Percentiles rank a stretch among this genome's conserved stretches.
phyloP scores from a whole-genome alignment of 345 rosid genomes.

The Mercurialis annua region DNA sequence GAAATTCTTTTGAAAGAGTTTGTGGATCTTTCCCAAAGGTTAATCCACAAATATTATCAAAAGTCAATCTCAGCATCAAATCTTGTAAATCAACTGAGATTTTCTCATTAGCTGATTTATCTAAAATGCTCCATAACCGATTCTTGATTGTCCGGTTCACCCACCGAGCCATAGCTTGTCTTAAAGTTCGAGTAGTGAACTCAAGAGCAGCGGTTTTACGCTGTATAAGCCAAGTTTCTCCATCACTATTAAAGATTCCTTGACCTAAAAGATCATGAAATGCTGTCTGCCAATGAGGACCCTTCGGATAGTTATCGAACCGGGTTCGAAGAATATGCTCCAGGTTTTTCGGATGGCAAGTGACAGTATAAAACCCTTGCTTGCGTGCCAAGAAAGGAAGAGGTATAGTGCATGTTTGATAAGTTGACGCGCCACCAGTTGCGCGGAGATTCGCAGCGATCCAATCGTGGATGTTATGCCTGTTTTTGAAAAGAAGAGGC shows the following conservation, averaged over 20 bases:
- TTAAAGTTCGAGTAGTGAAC: slow-evolving; percentile 76
- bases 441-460: slow-evolving; percentile 64
- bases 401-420: slow-evolving; percentile 71
- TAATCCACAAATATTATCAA: slow-evolving; percentile 86
- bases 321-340: slow-evolving; percentile 76
- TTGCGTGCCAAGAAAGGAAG: slow-evolving; percentile 65
- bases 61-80: slow-evolving; percentile 76
- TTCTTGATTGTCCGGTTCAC: slow-evolving; percentile 78
- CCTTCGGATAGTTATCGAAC: slow-evolving; percentile 91
- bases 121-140: slow-evolving; percentile 73
- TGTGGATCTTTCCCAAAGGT: slow-evolving; percentile 90
- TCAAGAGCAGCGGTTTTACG: slow-evolving; percentile 89
- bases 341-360: slow-evolving; percentile 83
- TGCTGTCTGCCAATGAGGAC: slow-evolving; percentile 71
- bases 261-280: slow-evolving; percentile 85
- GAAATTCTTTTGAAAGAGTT: slow-evolving; percentile 62
- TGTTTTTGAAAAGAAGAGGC: slow-evolving; percentile 55
- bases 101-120: slow-evolving; percentile 41
- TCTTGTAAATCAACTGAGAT: slow-evolving; percentile 72
- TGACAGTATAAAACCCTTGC: slow-evolving; percentile 83
- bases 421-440: slow-evolving; percentile 60
- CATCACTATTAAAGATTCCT: slow-evolving; percentile 89
- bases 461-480: slow-evolving; percentile 71
- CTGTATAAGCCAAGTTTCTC: slow-evolving; percentile 89
- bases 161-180: slow-evolving; percentile 98